Base-by-base conservation (phyloP, 331 rosid genomes). In the Phaseolus coccineus region DNA sequence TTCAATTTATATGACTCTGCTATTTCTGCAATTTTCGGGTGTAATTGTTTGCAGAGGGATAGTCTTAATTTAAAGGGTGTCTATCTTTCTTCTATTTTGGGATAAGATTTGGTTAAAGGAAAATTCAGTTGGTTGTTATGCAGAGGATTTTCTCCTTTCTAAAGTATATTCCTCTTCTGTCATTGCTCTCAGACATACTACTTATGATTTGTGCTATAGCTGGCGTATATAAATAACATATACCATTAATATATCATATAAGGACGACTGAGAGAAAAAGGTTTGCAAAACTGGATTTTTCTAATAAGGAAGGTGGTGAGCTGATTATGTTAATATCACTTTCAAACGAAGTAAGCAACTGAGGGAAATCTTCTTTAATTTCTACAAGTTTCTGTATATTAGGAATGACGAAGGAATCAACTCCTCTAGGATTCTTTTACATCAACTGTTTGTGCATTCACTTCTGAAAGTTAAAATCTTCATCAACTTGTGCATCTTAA, bases 1-100 rank as follows among this genome's bases (percentile, higher is more conserved):
- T 73, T 48, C 8, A 56, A 30, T 73, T 73, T 74, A 28, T 40
- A 63, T 35, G 68, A 30, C 76, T 19, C 22, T 80, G 71, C 5
- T 55, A 24, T 72, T 22, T 55, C 68, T 74, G 47, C 42, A 66
- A 74, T 55, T 81, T 19, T 44, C 2, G 2, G 37, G 42, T 73
- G 61, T 65, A 64, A 51, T 63, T 33, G 56, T 69, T 64, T 35
- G 57, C 61, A 73, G 62, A 80, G 42, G 47, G 68, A 64, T 52
- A 51, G 59, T 71, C 33, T 51, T n/a, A 16, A 14, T 47, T 59
- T 79, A n/a, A 31, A 46, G 42, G 19, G 82, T 70, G 71, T 35
- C 65, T 79, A 64, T 25, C 64, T 78, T 69, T 25, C 19, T 61
- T 31, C 3, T 53, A 46, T 8, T 22, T 31, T 24, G 47, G 44